Evolutionary conservation across 768 basidiomycete genomes (phyloP), one percentile per base, ranked within the genome.

Genomic region (Cystobasidiopsis lactophilus): DNA sequence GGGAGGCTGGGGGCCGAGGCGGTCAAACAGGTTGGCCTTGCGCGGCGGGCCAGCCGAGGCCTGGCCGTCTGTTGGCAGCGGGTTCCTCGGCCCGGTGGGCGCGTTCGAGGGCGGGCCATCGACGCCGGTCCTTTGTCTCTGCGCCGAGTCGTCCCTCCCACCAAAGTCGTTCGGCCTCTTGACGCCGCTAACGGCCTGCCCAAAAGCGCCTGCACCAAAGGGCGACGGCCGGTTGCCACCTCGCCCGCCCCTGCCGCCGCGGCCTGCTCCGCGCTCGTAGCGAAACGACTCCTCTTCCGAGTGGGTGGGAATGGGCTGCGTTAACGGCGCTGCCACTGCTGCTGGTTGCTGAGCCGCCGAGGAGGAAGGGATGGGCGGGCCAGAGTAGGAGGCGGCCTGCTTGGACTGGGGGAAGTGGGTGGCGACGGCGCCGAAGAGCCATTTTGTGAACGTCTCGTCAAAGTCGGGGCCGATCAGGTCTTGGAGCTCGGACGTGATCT

Each of bases 401-500:
- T 45, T 52, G 11, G 18, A 24, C 24, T 29, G 5, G 29, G 51
- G 51, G 50, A 46, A 47, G 14, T 56, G 53, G 14, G 40, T 33
- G n/a, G 43, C 43, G 2, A 50, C 55, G 27, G 40, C 81, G 31
- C 68, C 67, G 63, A 91, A 93, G 21, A 93, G 68, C 85, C 85
- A 91, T 52, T 81, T 77, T 30, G 84, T 85, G 67, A 93, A 91
- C 53, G 72, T 76, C 41, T 76, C 67, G 63, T 89, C 86, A 66
- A 78, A 84, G 56, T 85, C 82, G 10, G 76, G 62, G n/a, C 85
- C 85, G 69, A 88, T 84, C 56, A 77, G 70, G 62, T 88, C 86
- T 68, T 82, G 78, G 45, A 89, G 73, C 67, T 89, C 86, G 29
- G 72, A 68, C n/a, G 79, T 81, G 66, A 91, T 85, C 74, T 86